A percentile compares a stretch with the other conserved stretches of the same genome.
These are phyloP conservation scores for Hyaloperonospora brassicae DNA, from an alignment of 352 stramenopile species.

Conservation along the genomic window DNA sequence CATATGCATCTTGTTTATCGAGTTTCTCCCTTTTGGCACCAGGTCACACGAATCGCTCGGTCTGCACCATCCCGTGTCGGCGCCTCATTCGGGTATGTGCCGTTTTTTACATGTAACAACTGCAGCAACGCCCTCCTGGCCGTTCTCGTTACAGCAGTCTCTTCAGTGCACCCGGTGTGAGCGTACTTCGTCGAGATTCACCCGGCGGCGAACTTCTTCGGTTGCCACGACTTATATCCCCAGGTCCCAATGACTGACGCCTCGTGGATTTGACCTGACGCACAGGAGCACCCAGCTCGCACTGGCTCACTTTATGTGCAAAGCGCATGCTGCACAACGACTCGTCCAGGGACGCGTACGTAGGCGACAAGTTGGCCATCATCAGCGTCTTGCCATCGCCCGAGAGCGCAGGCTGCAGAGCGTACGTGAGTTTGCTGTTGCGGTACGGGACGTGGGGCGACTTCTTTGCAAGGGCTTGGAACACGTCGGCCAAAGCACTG, in stretches of 20 bases:
- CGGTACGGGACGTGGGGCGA: constrained; percentile 94
- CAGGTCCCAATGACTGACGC: constrained; percentile 26
- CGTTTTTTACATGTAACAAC: constrained; percentile 2
- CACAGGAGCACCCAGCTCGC: constrained; percentile 93
- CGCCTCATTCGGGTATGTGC: background rate
- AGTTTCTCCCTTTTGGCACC: constrained; percentile 10
- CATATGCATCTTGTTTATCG: constrained; percentile 14
- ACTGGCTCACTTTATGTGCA: constrained; percentile 94
- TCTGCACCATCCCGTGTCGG: too few species aligned
- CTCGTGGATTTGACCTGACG: constrained; percentile 64
- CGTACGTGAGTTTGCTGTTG: constrained; percentile 99
- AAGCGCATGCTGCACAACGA: constrained; percentile 98
- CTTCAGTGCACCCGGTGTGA: constrained; percentile 26
- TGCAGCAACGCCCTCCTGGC: background rate
- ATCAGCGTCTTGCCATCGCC: constrained; percentile 99
- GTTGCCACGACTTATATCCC: constrained; percentile 18
- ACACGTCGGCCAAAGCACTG: constrained; percentile 97
- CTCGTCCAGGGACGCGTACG: constrained; percentile 90
- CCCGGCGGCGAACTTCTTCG: constrained; percentile 23
- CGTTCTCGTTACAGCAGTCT: constrained; percentile 21
- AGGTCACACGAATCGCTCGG: too few species aligned
- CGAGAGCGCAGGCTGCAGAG: constrained; percentile 96
- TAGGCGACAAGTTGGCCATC: constrained; percentile 99
- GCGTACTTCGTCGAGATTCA: constrained; percentile 30
- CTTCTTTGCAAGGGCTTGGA: constrained; percentile 95